phyloP scores from a whole-genome alignment of 345 rosid genomes.

The Arabis alpina region DNA sequence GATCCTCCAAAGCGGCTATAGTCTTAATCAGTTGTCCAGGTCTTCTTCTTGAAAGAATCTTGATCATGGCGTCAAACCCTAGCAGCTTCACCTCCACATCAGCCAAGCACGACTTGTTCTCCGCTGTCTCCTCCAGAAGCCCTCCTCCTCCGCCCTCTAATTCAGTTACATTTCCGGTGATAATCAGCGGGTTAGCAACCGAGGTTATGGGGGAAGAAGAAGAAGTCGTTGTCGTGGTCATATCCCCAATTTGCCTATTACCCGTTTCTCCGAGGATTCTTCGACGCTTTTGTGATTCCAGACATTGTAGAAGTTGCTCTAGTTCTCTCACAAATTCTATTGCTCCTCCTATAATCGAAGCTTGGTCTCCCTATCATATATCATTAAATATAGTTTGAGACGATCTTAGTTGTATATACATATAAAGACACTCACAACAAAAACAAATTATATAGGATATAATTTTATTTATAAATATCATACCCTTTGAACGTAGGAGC shows the following conservation, averaged over 20 bases:
- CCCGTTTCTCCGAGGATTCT: slow-evolving; percentile 61
- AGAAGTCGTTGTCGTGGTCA: slow-evolving; percentile 44
- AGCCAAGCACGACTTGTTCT: slow-evolving; percentile 82
- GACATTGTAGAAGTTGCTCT: slow-evolving; percentile 87
- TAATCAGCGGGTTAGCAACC: slow-evolving; percentile 30
- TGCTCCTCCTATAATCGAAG: slow-evolving; percentile 97
- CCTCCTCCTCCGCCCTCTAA: slow-evolving; percentile 37
- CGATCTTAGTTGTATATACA: neutral
- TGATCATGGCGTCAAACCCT: slow-evolving; percentile 93
- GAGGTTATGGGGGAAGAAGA: slow-evolving; percentile 37
- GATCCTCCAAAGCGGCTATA: slow-evolving; percentile 93
- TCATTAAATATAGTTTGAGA: slow-evolving; percentile 1
- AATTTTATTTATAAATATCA: neutral
- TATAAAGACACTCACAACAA: neutral
- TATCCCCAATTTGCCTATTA: slow-evolving; percentile 45
- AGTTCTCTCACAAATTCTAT: slow-evolving; percentile 93
- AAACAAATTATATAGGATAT: neutral
- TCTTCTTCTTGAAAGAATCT: slow-evolving; percentile 90
- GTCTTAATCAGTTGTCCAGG: slow-evolving; percentile 79
- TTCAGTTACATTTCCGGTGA: slow-evolving; percentile 27
- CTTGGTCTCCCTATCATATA: slow-evolving; percentile 81
- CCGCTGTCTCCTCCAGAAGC: slow-evolving; percentile 70
- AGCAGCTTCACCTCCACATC: slow-evolving; percentile 90
- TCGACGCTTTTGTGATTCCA: slow-evolving; percentile 88
- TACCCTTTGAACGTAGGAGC: slow-evolving; percentile 95